These are phyloP conservation scores for Pseudocercospora ulei DNA, from an alignment of 2,329 filamentous ascomycete species.

Conservation along the genomic window DNA sequence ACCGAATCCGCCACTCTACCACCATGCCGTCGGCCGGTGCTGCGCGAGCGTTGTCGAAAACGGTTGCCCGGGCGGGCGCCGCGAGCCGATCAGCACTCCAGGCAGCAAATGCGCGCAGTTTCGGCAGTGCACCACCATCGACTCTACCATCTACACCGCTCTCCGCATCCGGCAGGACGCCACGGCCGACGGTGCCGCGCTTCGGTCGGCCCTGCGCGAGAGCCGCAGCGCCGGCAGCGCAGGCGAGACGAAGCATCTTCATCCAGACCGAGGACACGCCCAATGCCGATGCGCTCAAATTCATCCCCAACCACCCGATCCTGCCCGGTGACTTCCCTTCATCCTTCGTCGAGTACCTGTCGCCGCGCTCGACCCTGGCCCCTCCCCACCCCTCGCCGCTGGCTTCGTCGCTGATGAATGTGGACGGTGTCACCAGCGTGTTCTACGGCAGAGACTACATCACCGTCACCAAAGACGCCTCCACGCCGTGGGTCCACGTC, in stretches of 20 bases:
- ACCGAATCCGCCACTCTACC: neutral
- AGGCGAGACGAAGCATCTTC: slow-evolving; percentile 64
- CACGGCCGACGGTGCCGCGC: slow-evolving; percentile 24
- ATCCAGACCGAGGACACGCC: slow-evolving; percentile 95
- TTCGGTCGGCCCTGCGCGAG: slow-evolving; percentile 30
- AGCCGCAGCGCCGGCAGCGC: slow-evolving; percentile 19
- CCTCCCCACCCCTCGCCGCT: slow-evolving; percentile 69
- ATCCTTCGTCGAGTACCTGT: slow-evolving; percentile 84
- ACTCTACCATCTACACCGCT: slow-evolving; percentile 19
- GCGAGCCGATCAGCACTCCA: neutral
- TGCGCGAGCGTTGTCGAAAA: neutral
- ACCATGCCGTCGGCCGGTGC: neutral
- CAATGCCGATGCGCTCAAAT: slow-evolving; percentile 90
- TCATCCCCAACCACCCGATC: slow-evolving; percentile 79
- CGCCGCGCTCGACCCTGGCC: slow-evolving; percentile 73
- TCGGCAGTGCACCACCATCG: slow-evolving; percentile 22
- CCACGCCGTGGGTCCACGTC: slow-evolving; percentile 87
- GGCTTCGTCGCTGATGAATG: slow-evolving; percentile 79
- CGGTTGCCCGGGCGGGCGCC: neutral
- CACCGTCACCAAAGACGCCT: slow-evolving; percentile 81
- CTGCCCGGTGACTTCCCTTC: slow-evolving; percentile 63
- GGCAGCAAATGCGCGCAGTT: slow-evolving; percentile 10
- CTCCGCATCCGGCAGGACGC: slow-evolving; percentile 21
- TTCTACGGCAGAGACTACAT: slow-evolving; percentile 96
- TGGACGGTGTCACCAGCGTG: slow-evolving; percentile 87